Base-by-base conservation (phyloP, 2,329 filamentous ascomycete genomes). In the Trichoderma brevicompactum region DNA sequence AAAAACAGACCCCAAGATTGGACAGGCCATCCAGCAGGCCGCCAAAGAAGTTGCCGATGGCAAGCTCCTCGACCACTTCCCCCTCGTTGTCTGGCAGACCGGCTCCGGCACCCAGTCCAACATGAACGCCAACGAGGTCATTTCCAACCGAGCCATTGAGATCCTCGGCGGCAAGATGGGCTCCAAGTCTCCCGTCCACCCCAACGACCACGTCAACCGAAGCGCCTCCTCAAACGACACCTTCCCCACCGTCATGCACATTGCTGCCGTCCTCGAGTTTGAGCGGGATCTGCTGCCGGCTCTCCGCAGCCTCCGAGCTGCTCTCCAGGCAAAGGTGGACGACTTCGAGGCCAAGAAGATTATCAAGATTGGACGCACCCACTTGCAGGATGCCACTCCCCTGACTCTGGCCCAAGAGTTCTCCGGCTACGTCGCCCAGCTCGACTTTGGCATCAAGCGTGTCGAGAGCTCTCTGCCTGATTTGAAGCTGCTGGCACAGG, bases 41-140 rank as follows among this genome's bases (percentile, higher is more conserved):
- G 93, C 95, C 70, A 86, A 89, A 69, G 95, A 99, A 83, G 94
- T 99, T 46, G 94, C 94, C 65, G 90, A 92, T 69, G 88, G 95
- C 76, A 96, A 97, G 86, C 89, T 98, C 73, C 79, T 96, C 75
- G 94, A 97, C 79, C 94, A 98, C 85, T 98, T 99, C 83, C 95
- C 95, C 70, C 91, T 98, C 68, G 94, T 98, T 65, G 94, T 99
- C 76, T 99, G 95, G 95, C 95, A 99, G 85, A 99, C 95, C 63
- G 95, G 95, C 69, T 98, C 95, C 58, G 95, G 95, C 77, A 98
- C 95, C 36, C 95, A 98, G 85, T 97, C 94, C 79, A 98, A 97
- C 88, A 98, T 98, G 95, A 99, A 99, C 83, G 94, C 94, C 78
- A 99, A 99, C 84, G 95, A 99, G 80, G 95, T 99, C 80, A 98